Evolutionary conservation across 2,329 filamentous ascomycete genomes (phyloP).

Genomic region (Lachnellula suecica): DNA sequence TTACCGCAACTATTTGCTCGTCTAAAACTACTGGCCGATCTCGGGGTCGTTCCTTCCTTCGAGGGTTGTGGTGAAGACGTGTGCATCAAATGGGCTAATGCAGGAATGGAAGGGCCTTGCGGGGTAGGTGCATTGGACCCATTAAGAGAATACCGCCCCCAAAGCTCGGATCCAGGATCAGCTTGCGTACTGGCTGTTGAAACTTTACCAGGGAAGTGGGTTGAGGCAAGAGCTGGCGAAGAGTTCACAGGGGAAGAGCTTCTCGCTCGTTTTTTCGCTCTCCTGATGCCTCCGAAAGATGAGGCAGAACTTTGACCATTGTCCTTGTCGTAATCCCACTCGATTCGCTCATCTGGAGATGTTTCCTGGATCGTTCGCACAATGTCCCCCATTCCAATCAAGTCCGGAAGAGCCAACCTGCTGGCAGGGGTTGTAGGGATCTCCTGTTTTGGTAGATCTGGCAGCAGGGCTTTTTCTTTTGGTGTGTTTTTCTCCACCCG

Average conservation of each 20-base stretch:
- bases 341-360: conserved; percentile 61
- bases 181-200: conserved; percentile 60
- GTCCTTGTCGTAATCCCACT: conserved; percentile 55
- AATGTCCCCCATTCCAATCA: conserved; percentile 44
- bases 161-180: conserved; percentile 73
- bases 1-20: conserved; percentile 68
- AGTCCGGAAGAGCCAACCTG: conserved; percentile 56
- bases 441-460: conserved; percentile 27
- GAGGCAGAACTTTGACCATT: conserved; percentile 40
- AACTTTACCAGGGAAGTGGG: conserved; percentile 27
- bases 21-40: conserved; percentile 51
- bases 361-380: conserved; percentile 45
- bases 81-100: conserved; percentile 64
- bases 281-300: conserved; percentile 46
- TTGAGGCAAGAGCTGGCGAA: conserved; percentile 47
- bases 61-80: conserved; percentile 68
- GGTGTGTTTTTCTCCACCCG: neutral
- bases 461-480: conserved; percentile 12
- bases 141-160: conserved; percentile 69
- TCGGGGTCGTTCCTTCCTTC: conserved; percentile 40
- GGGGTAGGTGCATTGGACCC: conserved; percentile 30
- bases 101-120: conserved; percentile 43
- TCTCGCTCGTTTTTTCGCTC: conserved; percentile 61
- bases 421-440: conserved; percentile 48
- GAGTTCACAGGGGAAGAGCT: conserved; percentile 75